Conservation (phyloP, 495 filamentous ascomycete species). For the Penicillium verhagenii region DNA sequence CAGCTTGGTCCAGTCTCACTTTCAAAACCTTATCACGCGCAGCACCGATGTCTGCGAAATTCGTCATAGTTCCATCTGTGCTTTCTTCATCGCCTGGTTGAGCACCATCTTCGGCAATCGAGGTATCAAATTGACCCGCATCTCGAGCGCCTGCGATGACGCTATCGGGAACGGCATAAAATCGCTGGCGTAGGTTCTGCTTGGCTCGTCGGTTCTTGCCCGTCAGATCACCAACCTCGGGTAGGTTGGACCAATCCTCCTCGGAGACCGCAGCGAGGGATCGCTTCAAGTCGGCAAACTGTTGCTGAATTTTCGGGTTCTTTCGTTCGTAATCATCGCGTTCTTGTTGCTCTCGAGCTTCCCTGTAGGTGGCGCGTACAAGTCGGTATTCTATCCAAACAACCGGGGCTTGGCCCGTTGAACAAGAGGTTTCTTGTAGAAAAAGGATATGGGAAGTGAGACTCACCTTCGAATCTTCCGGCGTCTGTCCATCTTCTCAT, state of each 20-base stretch:
- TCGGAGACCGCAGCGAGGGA: constrained; percentile 84
- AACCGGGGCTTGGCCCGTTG: constrained; percentile 58
- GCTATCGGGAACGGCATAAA: constrained; percentile 96
- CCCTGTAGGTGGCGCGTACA: constrained; percentile 71
- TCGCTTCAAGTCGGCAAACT: constrained; percentile 94
- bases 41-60: constrained; percentile 96
- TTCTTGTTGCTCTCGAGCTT: constrained; percentile 90
- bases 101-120: constrained; percentile 73
- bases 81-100: constrained; percentile 47
- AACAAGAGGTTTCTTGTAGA: constrained; percentile 58
- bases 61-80: constrained; percentile 85
- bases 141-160: constrained; percentile 86
- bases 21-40: constrained; percentile 91
- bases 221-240: constrained; percentile 94
- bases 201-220: constrained; percentile 86
- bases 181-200: constrained; percentile 76
- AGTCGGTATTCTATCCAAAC: constrained; percentile 86
- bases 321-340: constrained; percentile 91
- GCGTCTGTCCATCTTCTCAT: constrained; percentile 92
- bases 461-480: constrained; percentile 90
- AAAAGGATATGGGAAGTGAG: constrained; percentile 20
- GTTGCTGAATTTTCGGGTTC: constrained; percentile 98
- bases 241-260: constrained; percentile 94
- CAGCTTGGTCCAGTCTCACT: constrained; percentile 87
- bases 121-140: constrained; percentile 77